Percentiles rank a stretch among this genome's conserved stretches.
Evolutionary conservation across 1,139 yeast species (phyloP).

Genomic region (Blastobotrys niveus): DNA sequence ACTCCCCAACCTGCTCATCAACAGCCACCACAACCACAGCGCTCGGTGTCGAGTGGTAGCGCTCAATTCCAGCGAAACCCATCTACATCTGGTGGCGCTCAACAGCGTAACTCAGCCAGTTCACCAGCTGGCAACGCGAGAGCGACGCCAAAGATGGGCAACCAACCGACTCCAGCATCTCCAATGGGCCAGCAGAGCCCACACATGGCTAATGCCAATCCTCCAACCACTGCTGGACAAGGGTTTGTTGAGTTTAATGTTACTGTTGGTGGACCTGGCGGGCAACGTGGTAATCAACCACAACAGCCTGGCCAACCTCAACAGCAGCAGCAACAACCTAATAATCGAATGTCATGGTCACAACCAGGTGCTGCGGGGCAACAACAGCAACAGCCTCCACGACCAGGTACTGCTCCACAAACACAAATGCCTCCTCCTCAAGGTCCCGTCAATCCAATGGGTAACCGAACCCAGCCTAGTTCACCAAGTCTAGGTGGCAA

Average conservation of each 20-base stretch:
- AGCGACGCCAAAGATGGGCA: conserved; percentile 30
- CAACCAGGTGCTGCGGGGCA: neutral
- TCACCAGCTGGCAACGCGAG: conserved; percentile 17
- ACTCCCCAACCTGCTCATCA: conserved; percentile 7
- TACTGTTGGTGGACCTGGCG: conserved; percentile 30
- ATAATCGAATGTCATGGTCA: neutral
- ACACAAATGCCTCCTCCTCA: conserved; percentile 30
- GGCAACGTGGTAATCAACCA: conserved; percentile 18
- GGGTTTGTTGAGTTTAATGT: conserved; percentile 28
- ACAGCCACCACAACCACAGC: conserved; percentile 9
- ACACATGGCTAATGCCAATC: conserved; percentile 12
- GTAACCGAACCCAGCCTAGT: conserved; percentile 28
- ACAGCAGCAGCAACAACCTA: conserved; percentile 4
- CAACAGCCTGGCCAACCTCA: conserved; percentile 9
- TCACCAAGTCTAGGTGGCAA: conserved; percentile 32
- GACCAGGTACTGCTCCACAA: conserved; percentile 17
- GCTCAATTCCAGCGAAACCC: conserved; percentile 12
- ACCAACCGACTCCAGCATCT: conserved; percentile 32
- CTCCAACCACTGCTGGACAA: conserved; percentile 10
- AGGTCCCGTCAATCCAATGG: conserved; percentile 24
- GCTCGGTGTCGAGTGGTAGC: conserved; percentile 1
- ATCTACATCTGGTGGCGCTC: conserved; percentile 2
- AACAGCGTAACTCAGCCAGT: conserved; percentile 13
- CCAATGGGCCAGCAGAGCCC: conserved; percentile 25
- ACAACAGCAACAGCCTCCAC: conserved; percentile 11